phyloP scores from a whole-genome alignment of 257 asterid genomes.

The Cruciata laevipes region DNA sequence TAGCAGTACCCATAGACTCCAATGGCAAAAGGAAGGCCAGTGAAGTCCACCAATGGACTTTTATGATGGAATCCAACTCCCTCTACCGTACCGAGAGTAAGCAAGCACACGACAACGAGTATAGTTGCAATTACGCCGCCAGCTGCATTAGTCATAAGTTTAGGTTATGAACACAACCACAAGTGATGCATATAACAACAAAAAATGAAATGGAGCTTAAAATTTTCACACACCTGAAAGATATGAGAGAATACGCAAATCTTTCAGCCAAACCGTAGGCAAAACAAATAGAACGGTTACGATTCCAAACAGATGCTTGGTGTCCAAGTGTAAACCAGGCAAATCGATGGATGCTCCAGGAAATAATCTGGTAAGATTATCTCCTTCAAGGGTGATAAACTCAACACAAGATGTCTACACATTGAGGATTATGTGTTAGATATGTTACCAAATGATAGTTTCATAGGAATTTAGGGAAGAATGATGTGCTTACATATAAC shows the following conservation, averaged over 20 bases:
- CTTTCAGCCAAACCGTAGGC: constrained; percentile 81
- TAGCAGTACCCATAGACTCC: constrained; percentile 82
- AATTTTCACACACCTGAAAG: constrained; percentile 53
- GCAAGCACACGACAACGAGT: constrained; percentile 42
- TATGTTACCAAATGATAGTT: background rate
- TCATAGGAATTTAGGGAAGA: constrained; percentile 2
- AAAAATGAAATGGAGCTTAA: background rate
- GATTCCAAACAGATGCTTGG: constrained; percentile 53
- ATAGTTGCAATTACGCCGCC: constrained; percentile 65
- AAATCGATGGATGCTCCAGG: constrained; percentile 52
- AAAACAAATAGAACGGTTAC: constrained; percentile 45
- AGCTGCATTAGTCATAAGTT: constrained; percentile 35
- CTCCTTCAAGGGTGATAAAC: constrained; percentile 74
- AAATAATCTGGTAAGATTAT: constrained; percentile 59
- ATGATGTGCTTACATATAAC: constrained; percentile 50
- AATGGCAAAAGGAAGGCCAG: constrained; percentile 69
- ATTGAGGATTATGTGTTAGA: constrained; percentile 15
- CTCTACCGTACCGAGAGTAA: constrained; percentile 42
- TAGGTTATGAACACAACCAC: constrained; percentile 2
- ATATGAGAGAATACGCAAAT: constrained; percentile 65
- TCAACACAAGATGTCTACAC: constrained; percentile 77
- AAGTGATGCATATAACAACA: constrained; percentile 3
- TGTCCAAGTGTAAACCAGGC: constrained; percentile 50
- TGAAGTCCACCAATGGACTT: constrained; percentile 49
- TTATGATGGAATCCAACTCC: constrained; percentile 42